Evolutionary conservation across 2,329 filamentous ascomycete species (phyloP).

Genomic region (Cladorrhinum sp.): DNA sequence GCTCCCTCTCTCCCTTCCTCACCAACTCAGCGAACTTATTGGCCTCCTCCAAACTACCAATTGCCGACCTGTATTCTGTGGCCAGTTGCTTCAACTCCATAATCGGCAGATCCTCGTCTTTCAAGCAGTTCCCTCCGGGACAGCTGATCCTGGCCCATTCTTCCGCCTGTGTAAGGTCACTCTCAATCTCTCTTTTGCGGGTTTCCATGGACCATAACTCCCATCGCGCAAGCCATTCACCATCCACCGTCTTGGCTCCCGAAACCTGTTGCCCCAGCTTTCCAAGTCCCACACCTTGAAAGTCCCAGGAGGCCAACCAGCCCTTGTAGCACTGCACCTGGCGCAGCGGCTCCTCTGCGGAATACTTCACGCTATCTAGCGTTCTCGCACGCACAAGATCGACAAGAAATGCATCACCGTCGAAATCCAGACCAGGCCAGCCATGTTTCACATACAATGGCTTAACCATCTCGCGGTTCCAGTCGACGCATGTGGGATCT

Average conservation of each 20-base stretch:
- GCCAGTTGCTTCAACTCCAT: background rate
- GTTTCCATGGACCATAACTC: conserved; percentile 3
- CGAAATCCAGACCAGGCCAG: conserved; percentile 24
- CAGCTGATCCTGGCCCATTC: background rate
- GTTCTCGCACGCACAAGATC: conserved; percentile 6
- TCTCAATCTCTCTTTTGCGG: background rate
- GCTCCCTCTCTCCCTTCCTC: too few species aligned
- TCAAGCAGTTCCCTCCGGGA: background rate
- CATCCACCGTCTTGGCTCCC: conserved; percentile 5
- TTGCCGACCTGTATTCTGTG: too few species aligned
- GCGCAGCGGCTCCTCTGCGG: background rate
- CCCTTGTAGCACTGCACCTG: background rate
- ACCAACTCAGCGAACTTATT: background rate
- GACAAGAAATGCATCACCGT: conserved; percentile 23
- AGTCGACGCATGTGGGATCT: conserved; percentile 3
- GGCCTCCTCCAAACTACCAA: background rate
- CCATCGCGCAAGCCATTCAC: conserved; percentile 17
- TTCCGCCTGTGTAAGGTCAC: background rate
- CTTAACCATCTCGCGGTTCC: conserved; percentile 9
- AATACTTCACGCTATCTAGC: background rate
- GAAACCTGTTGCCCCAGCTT: background rate
- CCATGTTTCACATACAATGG: conserved; percentile 24
- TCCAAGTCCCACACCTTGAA: background rate
- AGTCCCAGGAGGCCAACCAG: background rate
- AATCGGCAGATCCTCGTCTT: background rate